Evolutionary conservation across 2,329 filamentous ascomycete genomes (phyloP), one percentile per base, ranked within the genome.

Genomic region (Colletotrichum gigasporum): DNA sequence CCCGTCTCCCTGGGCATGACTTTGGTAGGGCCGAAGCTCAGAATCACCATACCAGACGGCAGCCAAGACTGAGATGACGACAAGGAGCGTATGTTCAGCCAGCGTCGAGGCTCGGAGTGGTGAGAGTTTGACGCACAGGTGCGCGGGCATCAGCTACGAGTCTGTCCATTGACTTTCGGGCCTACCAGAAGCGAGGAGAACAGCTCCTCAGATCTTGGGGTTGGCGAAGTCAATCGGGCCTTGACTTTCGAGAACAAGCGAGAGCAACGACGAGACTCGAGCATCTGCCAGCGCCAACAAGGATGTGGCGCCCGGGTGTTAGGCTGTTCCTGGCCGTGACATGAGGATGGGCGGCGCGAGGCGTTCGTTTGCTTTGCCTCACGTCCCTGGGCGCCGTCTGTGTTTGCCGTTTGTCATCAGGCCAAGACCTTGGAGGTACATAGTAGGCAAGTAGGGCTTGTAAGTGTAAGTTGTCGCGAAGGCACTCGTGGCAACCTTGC

Each of bases 261-360:
- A 58, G 30, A 45, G 53, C 45, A 45, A 52, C 45, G 32, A 30
- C 45, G 45, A 53, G 47, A 47, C 24, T 48, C 5, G 3, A 24
- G 35, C 24, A n/a, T 11, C 26, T n/a, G 18, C 12, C 32, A n/a
- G n/a, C n/a, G n/a, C n/a, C 42, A 28, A 54, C 55, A 41, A 53
- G 61, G 48, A 48, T 61, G 48, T 54, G 61, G 56, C 61, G 48
- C 28, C n/a, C 42, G 28, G 41, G 28, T 64, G 28, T 28, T 41
- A 50, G 39, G 34, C 48, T 32, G 47, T 64, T 50, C 48, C 61
- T 61, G 61, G 42, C 39, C 24, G 37, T 35, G 32, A 59, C 47
- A 53, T 30, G 39, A 61, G 41, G 34, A 60, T 34, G 47, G 54
- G 32, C 56, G 12, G 54, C 32, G 42, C 45, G 34, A 58, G 53